These are phyloP conservation scores for Neofusicoccum ribis DNA, from an alignment of 2,329 filamentous ascomycete genomes.

Conservation along the genomic window DNA sequence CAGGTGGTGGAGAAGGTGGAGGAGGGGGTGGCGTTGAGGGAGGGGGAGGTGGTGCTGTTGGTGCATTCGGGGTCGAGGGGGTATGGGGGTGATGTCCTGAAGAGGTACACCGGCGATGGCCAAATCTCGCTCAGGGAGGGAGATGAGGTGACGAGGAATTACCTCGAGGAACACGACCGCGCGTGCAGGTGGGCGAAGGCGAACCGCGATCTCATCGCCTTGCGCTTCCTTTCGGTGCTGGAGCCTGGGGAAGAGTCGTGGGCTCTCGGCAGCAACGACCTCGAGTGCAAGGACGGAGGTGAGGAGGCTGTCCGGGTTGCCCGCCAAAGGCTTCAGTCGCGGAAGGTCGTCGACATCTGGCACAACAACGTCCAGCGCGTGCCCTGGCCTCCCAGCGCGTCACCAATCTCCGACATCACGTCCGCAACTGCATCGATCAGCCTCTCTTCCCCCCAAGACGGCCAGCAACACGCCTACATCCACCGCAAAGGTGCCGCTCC, in stretches of 20 bases:
- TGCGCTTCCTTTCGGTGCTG: slow-evolving; percentile 38
- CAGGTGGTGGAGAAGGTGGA: slow-evolving; percentile 35
- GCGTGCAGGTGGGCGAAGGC: slow-evolving; percentile 40
- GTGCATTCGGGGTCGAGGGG: slow-evolving; percentile 41
- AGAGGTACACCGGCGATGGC: slow-evolving; percentile 29
- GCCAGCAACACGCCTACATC: slow-evolving; percentile 30
- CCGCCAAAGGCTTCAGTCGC: slow-evolving; percentile 26
- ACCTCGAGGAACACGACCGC: slow-evolving; percentile 37
- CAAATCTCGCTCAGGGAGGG: slow-evolving; percentile 30
- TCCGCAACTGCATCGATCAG: background rate
- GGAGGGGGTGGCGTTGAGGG: slow-evolving; percentile 22
- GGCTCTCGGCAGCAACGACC: slow-evolving; percentile 24
- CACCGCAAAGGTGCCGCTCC: slow-evolving; percentile 44
- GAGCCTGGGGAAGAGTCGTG: slow-evolving; percentile 34
- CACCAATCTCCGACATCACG: background rate
- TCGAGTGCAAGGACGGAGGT: background rate
- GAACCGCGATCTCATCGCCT: slow-evolving; percentile 41
- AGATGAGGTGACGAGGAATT: slow-evolving; percentile 29
- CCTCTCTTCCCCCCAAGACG: background rate
- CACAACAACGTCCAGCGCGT: slow-evolving; percentile 40
- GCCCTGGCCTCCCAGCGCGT: slow-evolving; percentile 30
- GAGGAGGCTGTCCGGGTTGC: slow-evolving; percentile 20
- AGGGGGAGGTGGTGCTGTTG: slow-evolving; percentile 37
- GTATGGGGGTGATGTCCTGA: slow-evolving; percentile 37
- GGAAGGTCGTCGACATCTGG: slow-evolving; percentile 39